Evolutionary conservation across 2,329 filamentous ascomycete species (phyloP).

Genomic region (Aspergillus tamarii): DNA sequence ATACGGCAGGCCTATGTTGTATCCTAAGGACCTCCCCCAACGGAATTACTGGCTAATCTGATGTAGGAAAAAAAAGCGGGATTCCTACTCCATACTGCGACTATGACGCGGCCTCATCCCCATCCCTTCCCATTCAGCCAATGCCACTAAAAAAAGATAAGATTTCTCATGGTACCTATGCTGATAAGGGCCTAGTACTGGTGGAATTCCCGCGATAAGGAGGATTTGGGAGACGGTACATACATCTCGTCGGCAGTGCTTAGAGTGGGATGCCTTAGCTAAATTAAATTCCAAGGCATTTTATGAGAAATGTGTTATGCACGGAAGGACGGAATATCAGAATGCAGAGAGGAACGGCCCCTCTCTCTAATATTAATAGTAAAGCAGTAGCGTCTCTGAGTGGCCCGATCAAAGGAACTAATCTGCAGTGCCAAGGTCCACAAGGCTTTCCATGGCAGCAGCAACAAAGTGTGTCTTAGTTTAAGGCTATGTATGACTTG

Average conservation of each 20-base stretch:
- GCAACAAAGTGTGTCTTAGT: neutral
- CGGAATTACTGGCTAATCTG: neutral
- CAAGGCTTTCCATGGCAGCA: neutral
- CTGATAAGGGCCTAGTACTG: neutral
- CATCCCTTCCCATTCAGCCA: neutral
- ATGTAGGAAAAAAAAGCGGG: neutral
- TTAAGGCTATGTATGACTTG: neutral
- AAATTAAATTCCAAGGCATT: neutral
- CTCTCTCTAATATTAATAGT: neutral
- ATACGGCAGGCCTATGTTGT: neutral
- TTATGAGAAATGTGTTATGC: neutral
- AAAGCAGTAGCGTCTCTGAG: neutral
- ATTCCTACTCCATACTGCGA: neutral
- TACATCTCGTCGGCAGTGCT: neutral
- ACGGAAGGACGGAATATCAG: neutral
- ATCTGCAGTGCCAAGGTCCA: neutral
- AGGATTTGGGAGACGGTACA: neutral
- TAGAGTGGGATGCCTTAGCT: too few species aligned
- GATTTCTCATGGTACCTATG: neutral
- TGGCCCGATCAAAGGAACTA: neutral
- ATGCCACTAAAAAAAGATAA: neutral
- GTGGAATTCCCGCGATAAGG: neutral
- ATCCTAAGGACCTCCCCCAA: neutral
- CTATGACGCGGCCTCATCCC: conserved; percentile 5
- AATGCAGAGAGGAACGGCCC: neutral